A percentile compares a stretch with the other conserved stretches of the same genome.
Conservation (phyloP, 257 asterid genomes). For the Solanum dulcamara region DNA sequence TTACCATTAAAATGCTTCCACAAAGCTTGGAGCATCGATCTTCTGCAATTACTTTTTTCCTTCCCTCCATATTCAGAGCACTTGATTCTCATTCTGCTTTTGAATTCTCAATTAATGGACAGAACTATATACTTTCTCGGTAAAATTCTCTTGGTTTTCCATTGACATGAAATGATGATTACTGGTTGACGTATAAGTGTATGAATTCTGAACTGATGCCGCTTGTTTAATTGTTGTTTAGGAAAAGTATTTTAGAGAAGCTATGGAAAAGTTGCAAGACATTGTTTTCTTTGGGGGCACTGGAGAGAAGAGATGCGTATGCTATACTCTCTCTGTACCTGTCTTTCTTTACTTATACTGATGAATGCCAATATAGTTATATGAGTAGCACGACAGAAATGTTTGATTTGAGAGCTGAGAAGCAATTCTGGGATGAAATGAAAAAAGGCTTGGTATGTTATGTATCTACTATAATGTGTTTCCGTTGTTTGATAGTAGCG, state of each 20-base stretch:
- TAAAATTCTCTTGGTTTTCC: slow-evolving; percentile 11
- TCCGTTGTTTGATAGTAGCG: neutral
- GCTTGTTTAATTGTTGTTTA: slow-evolving; percentile 17
- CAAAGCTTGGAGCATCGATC: slow-evolving; percentile 66
- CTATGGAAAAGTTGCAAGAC: slow-evolving; percentile 65
- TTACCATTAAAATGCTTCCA: slow-evolving; percentile 54
- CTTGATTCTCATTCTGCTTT: slow-evolving; percentile 25
- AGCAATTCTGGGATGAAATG: slow-evolving; percentile 71
- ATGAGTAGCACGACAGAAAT: slow-evolving; percentile 19
- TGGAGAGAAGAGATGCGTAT: slow-evolving; percentile 89
- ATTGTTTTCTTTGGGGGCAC: slow-evolving; percentile 53
- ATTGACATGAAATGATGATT: neutral
- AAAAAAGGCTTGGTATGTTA: slow-evolving; percentile 77
- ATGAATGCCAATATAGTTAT: slow-evolving; percentile 32
- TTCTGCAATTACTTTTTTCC: slow-evolving; percentile 55
- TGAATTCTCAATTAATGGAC: slow-evolving; percentile 42
- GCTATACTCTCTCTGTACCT: slow-evolving; percentile 65
- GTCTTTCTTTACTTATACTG: slow-evolving; percentile 37
- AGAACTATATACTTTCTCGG: slow-evolving; percentile 45
- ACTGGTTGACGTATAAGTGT: neutral
- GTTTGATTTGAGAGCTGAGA: slow-evolving; percentile 46
- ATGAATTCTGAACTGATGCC: neutral
- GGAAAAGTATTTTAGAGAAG: slow-evolving; percentile 43
- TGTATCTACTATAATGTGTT: neutral
- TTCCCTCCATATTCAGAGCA: slow-evolving; percentile 62